Evolutionary conservation across 345 rosid genomes (phyloP), one percentile per base, ranked within the genome.

Genomic region (Isatis tinctoria): DNA sequence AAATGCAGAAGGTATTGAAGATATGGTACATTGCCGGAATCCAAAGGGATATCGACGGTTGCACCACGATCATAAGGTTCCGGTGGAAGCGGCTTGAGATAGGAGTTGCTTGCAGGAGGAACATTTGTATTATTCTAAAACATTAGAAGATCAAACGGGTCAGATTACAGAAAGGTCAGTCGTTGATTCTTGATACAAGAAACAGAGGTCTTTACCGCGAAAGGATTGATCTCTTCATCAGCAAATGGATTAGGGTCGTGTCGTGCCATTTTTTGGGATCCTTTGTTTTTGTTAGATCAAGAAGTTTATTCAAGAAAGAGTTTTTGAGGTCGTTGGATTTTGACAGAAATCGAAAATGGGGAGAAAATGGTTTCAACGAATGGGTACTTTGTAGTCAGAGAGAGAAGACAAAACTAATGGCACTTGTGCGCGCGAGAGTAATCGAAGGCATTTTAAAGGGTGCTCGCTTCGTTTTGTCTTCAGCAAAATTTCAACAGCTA

Each of bases 1-100:
- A 51, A 51, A 45, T 40, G 56, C 32, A 75, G 27, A 35, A 30
- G 59, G 51, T 51, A 17, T 8, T n/a, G 26, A 57, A 16, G 40
- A 58, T 10, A 48, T 6, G 41, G 30, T 80, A 88, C 99, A 85
- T 88, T 90, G 60, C 76, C 88, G 65, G 82, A 71, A 78, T 92
- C 90, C 65, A 96, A 93, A 76, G 98, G 96, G 67, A 96, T 90
- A 57, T 92, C 97, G 63, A 92, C 56, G 27, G 97, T 90, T 64
- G 93, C 96, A 80, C 95, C 97, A 39, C 96, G 91, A 57, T 92
- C 99, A 88, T 90, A 87, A 41, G 95, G 96, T 75, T 96, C 99
- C 17, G 88, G 95, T 76, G 98, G 96, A 82, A 96, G 96, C 20
- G 99, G 96, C 49, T 94, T 81, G 75, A 89, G 97, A 84, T 78